phyloP scores from a whole-genome alignment of 352 stramenopile species.

The Phytophthora ramorum region DNA sequence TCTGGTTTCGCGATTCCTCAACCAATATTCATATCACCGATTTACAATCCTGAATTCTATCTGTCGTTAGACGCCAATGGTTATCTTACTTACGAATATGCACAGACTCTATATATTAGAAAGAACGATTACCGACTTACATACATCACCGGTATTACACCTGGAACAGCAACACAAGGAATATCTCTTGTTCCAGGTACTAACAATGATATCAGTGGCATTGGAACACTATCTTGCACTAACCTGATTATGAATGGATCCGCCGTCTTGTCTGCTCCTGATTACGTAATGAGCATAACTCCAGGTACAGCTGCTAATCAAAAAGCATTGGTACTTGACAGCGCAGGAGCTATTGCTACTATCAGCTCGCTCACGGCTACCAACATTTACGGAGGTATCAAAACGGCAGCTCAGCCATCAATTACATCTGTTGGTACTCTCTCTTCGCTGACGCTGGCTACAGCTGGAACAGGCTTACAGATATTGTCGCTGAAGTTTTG shows the following conservation, averaged over 20 bases:
- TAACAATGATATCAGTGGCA: no score
- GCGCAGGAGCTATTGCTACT: neutral
- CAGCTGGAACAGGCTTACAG: no score
- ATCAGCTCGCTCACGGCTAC: conserved; percentile 2
- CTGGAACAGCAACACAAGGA: neutral
- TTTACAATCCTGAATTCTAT: conserved; percentile 21
- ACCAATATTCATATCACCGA: conserved; percentile 10
- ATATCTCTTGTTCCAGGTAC: no score
- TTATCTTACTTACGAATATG: conserved; percentile 12
- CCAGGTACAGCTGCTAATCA: neutral
- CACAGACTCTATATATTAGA: neutral
- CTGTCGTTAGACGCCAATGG: conserved; percentile 7
- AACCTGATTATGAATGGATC: neutral
- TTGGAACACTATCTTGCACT: neutral
- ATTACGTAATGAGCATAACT: neutral
- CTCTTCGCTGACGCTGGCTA: no score
- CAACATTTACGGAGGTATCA: neutral
- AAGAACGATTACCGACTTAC: neutral
- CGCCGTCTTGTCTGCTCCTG: neutral
- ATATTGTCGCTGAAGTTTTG: no score
- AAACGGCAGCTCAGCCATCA: neutral
- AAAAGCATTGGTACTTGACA: neutral
- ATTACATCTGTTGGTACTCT: neutral
- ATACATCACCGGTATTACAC: neutral
- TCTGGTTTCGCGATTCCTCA: conserved; percentile 16